Evolutionary conservation across 345 rosid species (phyloP).

Genomic region (Excoecaria agallocha): DNA sequence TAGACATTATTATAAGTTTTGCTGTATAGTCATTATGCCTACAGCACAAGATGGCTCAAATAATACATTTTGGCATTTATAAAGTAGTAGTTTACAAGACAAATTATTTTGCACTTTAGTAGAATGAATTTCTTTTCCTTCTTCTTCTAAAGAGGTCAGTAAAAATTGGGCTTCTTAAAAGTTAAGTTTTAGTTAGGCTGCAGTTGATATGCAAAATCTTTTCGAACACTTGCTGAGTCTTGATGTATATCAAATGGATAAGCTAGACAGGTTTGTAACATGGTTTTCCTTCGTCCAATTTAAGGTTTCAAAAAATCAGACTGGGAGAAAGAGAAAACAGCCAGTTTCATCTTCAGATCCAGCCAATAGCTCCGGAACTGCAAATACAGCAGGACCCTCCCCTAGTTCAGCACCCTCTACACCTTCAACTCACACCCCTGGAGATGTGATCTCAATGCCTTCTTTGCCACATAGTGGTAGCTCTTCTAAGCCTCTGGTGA

Average conservation of each 20-base stretch:
- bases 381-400: conserved; percentile 96
- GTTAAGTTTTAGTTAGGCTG: not conserved
- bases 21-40: not conserved
- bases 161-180: not conserved
- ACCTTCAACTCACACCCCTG: conserved; percentile 94
- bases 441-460: conserved; percentile 91
- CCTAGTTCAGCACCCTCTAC: conserved; percentile 99
- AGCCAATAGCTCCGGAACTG: conserved; percentile 99
- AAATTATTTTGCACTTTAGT: not conserved
- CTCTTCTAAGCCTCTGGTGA: conserved; percentile 77
- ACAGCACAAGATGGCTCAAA: not conserved
- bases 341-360: conserved; percentile 98
- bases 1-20: not conserved
- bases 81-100: not conserved
- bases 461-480: conserved; percentile 76
- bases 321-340: conserved; percentile 95
- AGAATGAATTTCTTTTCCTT: not conserved
- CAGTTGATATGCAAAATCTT: not conserved
- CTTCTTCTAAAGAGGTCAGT: not conserved
- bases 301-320: conserved; percentile 88
- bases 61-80: not conserved
- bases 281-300: conserved; percentile 29
- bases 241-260: not conserved
- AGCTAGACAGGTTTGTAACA: conserved; percentile 32
- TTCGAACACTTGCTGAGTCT: not conserved